Evolutionary conservation across 2,329 filamentous ascomycete genomes (phyloP), one percentile per base, ranked within the genome.

Genomic region (Leptoxyphium fumago): DNA sequence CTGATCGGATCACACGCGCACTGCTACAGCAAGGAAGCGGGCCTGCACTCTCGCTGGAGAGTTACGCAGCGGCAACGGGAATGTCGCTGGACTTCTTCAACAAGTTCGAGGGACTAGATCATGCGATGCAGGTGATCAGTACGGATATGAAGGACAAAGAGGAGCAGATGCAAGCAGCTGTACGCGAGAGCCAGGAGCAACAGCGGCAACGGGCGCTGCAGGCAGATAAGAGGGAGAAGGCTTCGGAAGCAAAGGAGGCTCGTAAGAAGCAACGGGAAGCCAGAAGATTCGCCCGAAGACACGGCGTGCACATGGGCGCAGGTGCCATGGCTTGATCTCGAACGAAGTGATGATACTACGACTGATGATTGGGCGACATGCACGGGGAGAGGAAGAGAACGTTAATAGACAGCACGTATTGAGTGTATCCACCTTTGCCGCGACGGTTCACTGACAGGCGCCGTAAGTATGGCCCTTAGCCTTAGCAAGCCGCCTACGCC

Each of bases 1-100:
- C 82, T 0, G 63, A 66, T 2, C 72, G 75, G 48, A 71, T 93
- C 52, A 77, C 77, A 48, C 70, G 71, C 30, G 77, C 77, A 5
- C 67, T 91, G 45, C 73, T 62, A 39, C 65, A 63, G 14, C 53
- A 57, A 15, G 59, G 61, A 14, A 57, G 61, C 8, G 60, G 62
- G 5, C 32, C 32, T 9, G 53, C 55, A n/a, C 61, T 62, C 58
- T 57, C 64, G 42, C 62, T 69, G 48, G 56, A 63, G 28, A 51
- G 55, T 9, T 71, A 67, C 45, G 61, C 67, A 1, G 48, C 51
- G 17, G 56, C 57, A n/a, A 59, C 58, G 8, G 66, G 53, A 50
- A 64, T 13, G 55, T 65, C 2, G 55, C 53, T 0, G 52, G 38
- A 40, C 11, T 40, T 54, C 0, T 69, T 69, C 50, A 61, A 53